A percentile compares a stretch with the other conserved stretches of the same genome.
Conservation (phyloP, 345 rosid genomes). For the Luvunga scandens region DNA sequence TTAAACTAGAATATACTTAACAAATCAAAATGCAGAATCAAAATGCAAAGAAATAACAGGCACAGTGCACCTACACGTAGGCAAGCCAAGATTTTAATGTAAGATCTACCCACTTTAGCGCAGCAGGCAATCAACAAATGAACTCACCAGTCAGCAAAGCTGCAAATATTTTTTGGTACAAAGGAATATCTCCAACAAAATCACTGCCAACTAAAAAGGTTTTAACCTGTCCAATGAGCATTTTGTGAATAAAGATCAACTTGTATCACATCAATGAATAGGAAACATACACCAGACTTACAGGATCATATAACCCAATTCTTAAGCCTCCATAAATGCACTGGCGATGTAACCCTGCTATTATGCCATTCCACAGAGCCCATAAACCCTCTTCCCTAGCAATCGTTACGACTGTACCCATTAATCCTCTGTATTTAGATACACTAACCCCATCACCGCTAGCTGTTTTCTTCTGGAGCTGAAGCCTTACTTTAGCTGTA, state of each 20-base stretch:
- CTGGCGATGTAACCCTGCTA: conserved; percentile 92
- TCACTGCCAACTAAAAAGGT: conserved; percentile 77
- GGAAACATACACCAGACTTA: conserved; percentile 37
- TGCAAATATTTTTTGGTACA: conserved; percentile 82
- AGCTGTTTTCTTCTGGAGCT: conserved; percentile 71
- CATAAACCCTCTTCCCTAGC: conserved; percentile 84
- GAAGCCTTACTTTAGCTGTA: conserved; percentile 96
- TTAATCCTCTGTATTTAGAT: conserved; percentile 74
- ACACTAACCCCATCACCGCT: conserved; percentile 46
- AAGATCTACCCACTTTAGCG: conserved; percentile 12
- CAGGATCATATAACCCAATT: conserved; percentile 89
- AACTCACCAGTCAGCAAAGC: conserved; percentile 82
- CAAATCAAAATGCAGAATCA: neutral
- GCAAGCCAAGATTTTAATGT: conserved; percentile 5
- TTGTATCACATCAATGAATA: neutral
- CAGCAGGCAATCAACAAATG: conserved; percentile 20
- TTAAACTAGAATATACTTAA: neutral
- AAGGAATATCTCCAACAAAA: conserved; percentile 71
- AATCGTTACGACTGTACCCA: conserved; percentile 76
- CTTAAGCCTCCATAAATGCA: conserved; percentile 90
- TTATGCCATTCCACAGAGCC: conserved; percentile 88
- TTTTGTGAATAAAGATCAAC: conserved; percentile 8
- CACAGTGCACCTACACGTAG: neutral
- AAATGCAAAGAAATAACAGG: neutral
- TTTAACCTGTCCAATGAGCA: conserved; percentile 69